Percentiles rank a stretch among this genome's conserved stretches.
Evolutionary conservation across 768 basidiomycete genomes (phyloP).

Genomic region (Mycena indigotica): DNA sequence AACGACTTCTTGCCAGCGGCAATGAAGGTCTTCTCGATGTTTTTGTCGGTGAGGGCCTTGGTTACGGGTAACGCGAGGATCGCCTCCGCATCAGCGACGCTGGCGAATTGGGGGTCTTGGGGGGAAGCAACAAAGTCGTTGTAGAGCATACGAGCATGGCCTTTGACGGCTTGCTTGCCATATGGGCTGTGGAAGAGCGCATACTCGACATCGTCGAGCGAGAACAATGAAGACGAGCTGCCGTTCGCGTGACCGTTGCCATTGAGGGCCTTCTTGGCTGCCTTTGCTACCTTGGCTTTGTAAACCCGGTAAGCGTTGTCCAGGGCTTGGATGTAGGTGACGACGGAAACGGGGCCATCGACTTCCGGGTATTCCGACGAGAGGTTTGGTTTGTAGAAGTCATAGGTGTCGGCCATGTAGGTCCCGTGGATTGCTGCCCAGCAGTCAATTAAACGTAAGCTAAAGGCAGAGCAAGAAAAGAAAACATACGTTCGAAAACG

Average conservation of each 20-base stretch:
- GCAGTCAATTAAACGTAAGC: constrained; percentile 14
- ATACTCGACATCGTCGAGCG: constrained; percentile 86
- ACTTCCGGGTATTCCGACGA: constrained; percentile 96
- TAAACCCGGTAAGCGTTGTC: constrained; percentile 86
- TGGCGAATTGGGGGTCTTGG: constrained; percentile 64
- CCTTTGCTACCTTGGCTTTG: constrained; percentile 77
- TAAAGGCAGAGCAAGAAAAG: not conserved
- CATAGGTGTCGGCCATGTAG: constrained; percentile 97
- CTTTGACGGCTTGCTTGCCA: constrained; percentile 98
- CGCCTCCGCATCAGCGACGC: constrained; percentile 69
- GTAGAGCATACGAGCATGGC: constrained; percentile 87
- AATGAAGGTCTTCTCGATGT: constrained; percentile 93
- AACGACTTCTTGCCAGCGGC: constrained; percentile 75
- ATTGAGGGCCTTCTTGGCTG: constrained; percentile 51
- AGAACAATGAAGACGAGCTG: constrained; percentile 53
- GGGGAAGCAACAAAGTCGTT: constrained; percentile 91
- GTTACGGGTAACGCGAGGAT: constrained; percentile 67
- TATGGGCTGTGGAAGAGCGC: constrained; percentile 97
- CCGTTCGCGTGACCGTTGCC: constrained; percentile 46
- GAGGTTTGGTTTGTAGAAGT: constrained; percentile 98
- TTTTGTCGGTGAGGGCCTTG: constrained; percentile 89
- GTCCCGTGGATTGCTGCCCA: constrained; percentile 95
- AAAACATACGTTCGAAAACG: constrained; percentile 85
- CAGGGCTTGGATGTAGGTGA: constrained; percentile 91
- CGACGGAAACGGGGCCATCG: constrained; percentile 94